Base-by-base conservation (phyloP, 306 rosid genomes). In the Ormosia emarginata region DNA sequence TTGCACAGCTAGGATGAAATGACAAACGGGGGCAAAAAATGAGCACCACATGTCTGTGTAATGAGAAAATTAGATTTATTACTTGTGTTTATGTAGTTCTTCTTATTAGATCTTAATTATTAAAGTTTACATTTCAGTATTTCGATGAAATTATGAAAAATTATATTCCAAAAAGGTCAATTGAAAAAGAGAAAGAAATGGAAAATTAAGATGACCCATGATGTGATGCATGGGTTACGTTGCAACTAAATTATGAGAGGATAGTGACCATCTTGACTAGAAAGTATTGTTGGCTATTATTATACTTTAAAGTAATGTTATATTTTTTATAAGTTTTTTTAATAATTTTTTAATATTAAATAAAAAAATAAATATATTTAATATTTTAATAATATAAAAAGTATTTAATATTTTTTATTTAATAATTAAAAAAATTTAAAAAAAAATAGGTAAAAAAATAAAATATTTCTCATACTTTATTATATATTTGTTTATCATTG, bases 1-100 rank as follows among this genome's bases (percentile, higher is more conserved):
- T 33, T 85, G 79, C 77, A 85, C 83, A 78, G 57, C 84, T 82
- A 78, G 75, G 57, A 78, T 73, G 70, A 58, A 36, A 49, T 78
- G 84, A 85, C 80, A 85, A 71, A 81, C 79, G 30, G 36, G 13
- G 18, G 18, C 43, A 2, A 18, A 67, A 15, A 7, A 1, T 6
- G n/a, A 18, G n/a, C 46, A 49, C 40, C 86, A 69, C 82, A 69
- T 75, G 71, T 17, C 10, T 68, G 72, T 43, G 18, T 43, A 32
- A 13, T 10, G 8, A 74, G 39, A 44, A 62, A 58, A 6, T 18
- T 39, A 33, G 17, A 46, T 56, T 80, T 13, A 9, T 68, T 52
- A 0, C n/a, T 24, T 10, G 4, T 30, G 2, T 8, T 24, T 10
- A 7, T 30, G 2, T 8, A 2, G 24, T 43, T 32, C 8, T 33